These are phyloP conservation scores for Mycena pura DNA, from an alignment of 768 basidiomycete species.

Conservation along the genomic window DNA sequence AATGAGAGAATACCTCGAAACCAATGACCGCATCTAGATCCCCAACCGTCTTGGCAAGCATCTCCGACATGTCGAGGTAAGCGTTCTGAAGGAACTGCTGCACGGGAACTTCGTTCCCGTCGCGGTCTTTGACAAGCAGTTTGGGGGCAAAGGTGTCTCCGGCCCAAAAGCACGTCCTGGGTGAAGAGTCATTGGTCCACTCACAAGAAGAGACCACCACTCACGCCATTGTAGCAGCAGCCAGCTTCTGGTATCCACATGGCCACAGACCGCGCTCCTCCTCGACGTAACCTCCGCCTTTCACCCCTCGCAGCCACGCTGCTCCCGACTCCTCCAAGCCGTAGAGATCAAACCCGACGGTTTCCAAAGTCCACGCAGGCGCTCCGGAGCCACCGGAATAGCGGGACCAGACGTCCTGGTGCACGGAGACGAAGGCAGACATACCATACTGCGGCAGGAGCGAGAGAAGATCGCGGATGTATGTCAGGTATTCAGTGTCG, in stretches of 20 bases:
- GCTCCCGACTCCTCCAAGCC: slow-evolving; percentile 83
- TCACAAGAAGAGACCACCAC: slow-evolving; percentile 32
- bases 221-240: slow-evolving; percentile 92
- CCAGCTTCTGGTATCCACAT: slow-evolving; percentile 91
- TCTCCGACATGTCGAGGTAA: slow-evolving; percentile 80
- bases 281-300: slow-evolving; percentile 76
- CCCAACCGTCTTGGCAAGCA: slow-evolving; percentile 70
- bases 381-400: slow-evolving; percentile 96
- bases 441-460: slow-evolving; percentile 77
- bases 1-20: slow-evolving; percentile 70
- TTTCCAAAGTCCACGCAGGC: slow-evolving; percentile 93
- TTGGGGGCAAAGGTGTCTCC: slow-evolving; percentile 88
- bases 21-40: slow-evolving; percentile 84
- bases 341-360: slow-evolving; percentile 83
- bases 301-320: slow-evolving; percentile 86
- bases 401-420: slow-evolving; percentile 97
- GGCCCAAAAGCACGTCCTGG: slow-evolving; percentile 93
- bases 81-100: slow-evolving; percentile 85
- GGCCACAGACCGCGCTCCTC: slow-evolving; percentile 90
- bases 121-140: slow-evolving; percentile 55
- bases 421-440: slow-evolving; percentile 77
- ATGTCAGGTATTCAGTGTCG: slow-evolving; percentile 82
- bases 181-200: slow-evolving; percentile 14
- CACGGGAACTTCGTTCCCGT: slow-evolving; percentile 62
- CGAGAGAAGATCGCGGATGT: slow-evolving; percentile 73